Evolutionary conservation across 441 rosid genomes (phyloP).

Genomic region (Erysimum pusillum): DNA sequence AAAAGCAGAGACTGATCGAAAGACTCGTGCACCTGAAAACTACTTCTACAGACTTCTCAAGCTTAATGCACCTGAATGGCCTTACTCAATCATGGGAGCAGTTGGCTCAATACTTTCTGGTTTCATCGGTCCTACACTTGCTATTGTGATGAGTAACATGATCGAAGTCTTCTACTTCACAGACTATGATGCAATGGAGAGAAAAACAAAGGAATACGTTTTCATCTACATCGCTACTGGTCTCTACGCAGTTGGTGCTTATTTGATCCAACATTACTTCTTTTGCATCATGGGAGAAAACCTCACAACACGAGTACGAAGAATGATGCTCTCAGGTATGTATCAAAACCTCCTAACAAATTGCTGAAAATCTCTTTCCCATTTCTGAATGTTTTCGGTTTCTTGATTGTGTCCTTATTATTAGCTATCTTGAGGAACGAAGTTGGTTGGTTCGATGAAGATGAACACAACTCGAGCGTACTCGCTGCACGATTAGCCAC

Average conservation of each 20-base stretch:
- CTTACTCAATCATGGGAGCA: slow-evolving; percentile 97
- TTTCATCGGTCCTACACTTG: slow-evolving; percentile 95
- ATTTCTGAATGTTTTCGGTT: neutral
- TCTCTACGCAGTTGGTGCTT: slow-evolving; percentile 90
- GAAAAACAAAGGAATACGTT: slow-evolving; percentile 93
- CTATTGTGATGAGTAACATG: slow-evolving; percentile 97
- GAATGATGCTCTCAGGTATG: slow-evolving; percentile 99
- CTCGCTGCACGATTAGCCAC: slow-evolving; percentile 88
- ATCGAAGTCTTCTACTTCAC: slow-evolving; percentile 97
- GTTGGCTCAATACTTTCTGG: slow-evolving; percentile 95
- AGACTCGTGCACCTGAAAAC: slow-evolving; percentile 84
- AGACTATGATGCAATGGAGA: slow-evolving; percentile 89
- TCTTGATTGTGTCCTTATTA: slow-evolving; percentile 25
- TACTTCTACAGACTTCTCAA: slow-evolving; percentile 94
- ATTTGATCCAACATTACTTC: slow-evolving; percentile 98
- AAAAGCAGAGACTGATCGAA: slow-evolving; percentile 95
- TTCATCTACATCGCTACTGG: slow-evolving; percentile 97
- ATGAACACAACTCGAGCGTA: slow-evolving; percentile 96
- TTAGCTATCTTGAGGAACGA: slow-evolving; percentile 95
- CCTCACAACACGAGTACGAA: slow-evolving; percentile 95
- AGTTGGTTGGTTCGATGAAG: slow-evolving; percentile 99
- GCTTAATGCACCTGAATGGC: slow-evolving; percentile 98
- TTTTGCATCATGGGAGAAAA: slow-evolving; percentile 99
- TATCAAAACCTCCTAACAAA: neutral
- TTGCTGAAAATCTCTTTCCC: neutral